Conservation (phyloP, 352 stramenopile species). For the Globisporangium solare region DNA sequence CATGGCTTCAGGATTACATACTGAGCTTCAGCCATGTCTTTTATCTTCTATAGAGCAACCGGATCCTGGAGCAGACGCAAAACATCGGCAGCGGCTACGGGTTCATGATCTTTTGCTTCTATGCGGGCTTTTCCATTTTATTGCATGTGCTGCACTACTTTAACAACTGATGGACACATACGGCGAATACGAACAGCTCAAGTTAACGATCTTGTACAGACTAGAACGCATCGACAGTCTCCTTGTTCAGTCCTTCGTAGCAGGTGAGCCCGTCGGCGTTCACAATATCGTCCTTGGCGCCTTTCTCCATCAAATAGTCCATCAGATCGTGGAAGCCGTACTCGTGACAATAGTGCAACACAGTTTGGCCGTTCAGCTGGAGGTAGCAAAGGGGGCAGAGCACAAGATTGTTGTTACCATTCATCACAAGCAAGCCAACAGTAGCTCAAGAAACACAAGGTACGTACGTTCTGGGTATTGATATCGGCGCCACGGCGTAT, state of each 20-base stretch:
- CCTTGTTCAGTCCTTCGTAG: constrained; percentile 90
- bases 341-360: constrained; percentile 91
- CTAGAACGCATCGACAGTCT: constrained; percentile 76
- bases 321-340: constrained; percentile 94
- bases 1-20: not conserved
- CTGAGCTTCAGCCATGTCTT: not conserved
- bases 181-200: no score
- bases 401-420: not conserved
- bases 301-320: constrained; percentile 95
- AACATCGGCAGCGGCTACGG: constrained; percentile 73
- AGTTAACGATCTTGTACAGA: not conserved
- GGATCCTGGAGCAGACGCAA: constrained; percentile 70
- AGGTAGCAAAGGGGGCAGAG: constrained; percentile 3
- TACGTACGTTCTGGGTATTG: constrained; percentile 89
- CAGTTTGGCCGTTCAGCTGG: constrained; percentile 87
- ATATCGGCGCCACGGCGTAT: constrained; percentile 90
- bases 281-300: constrained; percentile 85
- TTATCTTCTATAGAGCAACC: constrained; percentile 45
- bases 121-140: constrained; percentile 61
- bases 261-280: constrained; percentile 94
- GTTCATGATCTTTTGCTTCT: constrained; percentile 87
- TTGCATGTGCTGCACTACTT: constrained; percentile 82
- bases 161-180: constrained; percentile 36
- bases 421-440: not conserved
- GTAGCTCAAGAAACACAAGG: not conserved